phyloP scores from a whole-genome alignment of 1,139 yeast species.

The Diutina ranongensis region DNA sequence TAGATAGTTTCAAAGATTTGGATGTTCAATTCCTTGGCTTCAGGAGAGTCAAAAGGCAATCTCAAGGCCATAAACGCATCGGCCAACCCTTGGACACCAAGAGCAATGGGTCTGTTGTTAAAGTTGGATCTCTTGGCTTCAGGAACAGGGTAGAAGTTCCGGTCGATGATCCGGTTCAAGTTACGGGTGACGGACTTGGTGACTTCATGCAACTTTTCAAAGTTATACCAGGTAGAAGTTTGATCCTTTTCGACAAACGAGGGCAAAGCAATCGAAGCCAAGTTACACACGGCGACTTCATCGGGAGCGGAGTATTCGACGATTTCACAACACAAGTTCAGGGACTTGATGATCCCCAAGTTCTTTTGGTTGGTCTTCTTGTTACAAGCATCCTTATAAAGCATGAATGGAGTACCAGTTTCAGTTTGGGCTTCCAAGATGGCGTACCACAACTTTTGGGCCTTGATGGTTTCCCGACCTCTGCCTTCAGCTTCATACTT shows the following conservation, averaged over 20 bases:
- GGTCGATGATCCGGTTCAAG: conserved; percentile 67
- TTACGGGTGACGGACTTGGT: conserved; percentile 67
- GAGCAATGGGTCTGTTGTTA: conserved; percentile 75
- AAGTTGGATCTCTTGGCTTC: conserved; percentile 60
- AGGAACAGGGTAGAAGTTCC: conserved; percentile 66
- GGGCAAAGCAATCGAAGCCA: conserved; percentile 44
- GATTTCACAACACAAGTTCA: conserved; percentile 48
- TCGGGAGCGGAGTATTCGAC: conserved; percentile 43
- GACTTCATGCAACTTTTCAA: conserved; percentile 57
- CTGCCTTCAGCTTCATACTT: conserved; percentile 34
- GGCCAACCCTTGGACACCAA: conserved; percentile 87
- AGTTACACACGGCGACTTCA: conserved; percentile 48
- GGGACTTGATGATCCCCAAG: conserved; percentile 44
- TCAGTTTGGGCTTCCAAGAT: conserved; percentile 47
- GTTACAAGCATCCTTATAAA: conserved; percentile 48
- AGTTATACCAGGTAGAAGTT: conserved; percentile 45
- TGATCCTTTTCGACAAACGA: conserved; percentile 32
- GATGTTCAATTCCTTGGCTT: conserved; percentile 58
- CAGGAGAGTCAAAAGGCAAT: conserved; percentile 68
- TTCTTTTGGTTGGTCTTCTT: conserved; percentile 42
- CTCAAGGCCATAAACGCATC: conserved; percentile 72
- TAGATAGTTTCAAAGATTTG: conserved; percentile 86
- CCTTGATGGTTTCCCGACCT: conserved; percentile 27
- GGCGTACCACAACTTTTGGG: conserved; percentile 43
- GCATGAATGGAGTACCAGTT: conserved; percentile 49